Conservation (phyloP, 1,284 basidiomycete genomes). For the Sanghuangporus weigelae region DNA sequence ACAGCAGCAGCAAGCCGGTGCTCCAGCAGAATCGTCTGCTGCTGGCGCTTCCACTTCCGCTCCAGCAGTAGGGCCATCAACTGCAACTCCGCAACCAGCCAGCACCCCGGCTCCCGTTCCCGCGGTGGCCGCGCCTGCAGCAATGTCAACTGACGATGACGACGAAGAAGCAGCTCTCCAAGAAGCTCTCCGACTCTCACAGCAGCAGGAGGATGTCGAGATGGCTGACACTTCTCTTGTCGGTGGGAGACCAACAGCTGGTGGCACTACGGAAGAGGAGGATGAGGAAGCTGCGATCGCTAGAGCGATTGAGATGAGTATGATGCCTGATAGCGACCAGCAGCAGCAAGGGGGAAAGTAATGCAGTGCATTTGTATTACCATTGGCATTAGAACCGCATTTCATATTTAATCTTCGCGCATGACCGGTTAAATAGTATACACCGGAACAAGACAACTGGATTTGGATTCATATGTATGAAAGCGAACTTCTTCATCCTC, state of each 20-base stretch:
- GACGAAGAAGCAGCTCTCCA: conserved; percentile 66
- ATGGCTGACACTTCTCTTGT: conserved; percentile 39
- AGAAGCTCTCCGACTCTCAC: conserved; percentile 57
- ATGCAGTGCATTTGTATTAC: background rate
- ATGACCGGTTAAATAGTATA: background rate
- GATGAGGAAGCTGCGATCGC: conserved; percentile 59
- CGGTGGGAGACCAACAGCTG: conserved; percentile 16
- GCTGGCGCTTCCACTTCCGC: conserved; percentile 25
- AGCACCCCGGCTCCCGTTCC: conserved; percentile 18
- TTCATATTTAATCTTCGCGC: background rate
- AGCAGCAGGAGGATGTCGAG: conserved; percentile 39
- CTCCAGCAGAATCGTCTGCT: conserved; percentile 29
- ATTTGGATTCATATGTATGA: too few relatives aligned
- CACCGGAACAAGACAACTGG: too few relatives aligned
- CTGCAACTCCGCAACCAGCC: conserved; percentile 27
- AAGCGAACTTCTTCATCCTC: too few relatives aligned
- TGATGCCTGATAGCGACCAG: conserved; percentile 19
- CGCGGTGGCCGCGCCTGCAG: conserved; percentile 16
- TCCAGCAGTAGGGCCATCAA: conserved; percentile 31
- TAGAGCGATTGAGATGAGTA: conserved; percentile 57
- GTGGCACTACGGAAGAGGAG: conserved; percentile 25
- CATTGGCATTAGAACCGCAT: background rate
- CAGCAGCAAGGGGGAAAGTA: background rate
- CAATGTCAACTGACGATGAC: conserved; percentile 42
- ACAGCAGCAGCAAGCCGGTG: conserved; percentile 24